Evolutionary conservation across 1,284 basidiomycete genomes (phyloP).

Genomic region (Naganishia cerealis): DNA sequence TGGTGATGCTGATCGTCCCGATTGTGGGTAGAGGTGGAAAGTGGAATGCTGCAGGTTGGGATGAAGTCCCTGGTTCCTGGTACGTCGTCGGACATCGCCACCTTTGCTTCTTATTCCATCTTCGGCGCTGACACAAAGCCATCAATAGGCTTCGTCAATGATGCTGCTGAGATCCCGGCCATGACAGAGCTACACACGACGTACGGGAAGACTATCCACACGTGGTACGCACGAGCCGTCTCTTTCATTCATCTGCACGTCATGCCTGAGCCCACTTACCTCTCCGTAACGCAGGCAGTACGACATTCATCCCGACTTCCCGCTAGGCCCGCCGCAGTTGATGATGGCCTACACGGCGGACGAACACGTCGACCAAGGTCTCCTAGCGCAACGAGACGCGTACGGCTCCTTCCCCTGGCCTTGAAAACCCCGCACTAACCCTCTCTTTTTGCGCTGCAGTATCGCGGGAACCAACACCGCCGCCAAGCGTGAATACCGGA

Average conservation of each 20-base stretch:
- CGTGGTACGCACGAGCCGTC: conserved; percentile 50
- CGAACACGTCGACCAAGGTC: conserved; percentile 50
- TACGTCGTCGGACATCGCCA: conserved; percentile 37
- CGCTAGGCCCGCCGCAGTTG: conserved; percentile 59
- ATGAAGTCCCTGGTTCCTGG: conserved; percentile 56
- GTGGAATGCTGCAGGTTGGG: conserved; percentile 57
- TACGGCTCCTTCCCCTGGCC: conserved; percentile 34
- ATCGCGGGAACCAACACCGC: conserved; percentile 52
- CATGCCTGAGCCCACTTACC: not conserved
- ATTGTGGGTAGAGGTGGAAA: conserved; percentile 53
- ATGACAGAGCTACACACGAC: conserved; percentile 60
- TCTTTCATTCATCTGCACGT: not conserved
- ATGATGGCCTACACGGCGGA: conserved; percentile 58
- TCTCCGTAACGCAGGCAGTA: conserved; percentile 40
- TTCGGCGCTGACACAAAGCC: not conserved
- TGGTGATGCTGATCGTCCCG: not conserved
- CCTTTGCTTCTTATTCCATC: not conserved
- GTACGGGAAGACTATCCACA: conserved; percentile 61
- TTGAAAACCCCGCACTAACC: not conserved
- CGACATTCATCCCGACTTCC: conserved; percentile 57
- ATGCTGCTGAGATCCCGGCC: conserved; percentile 56
- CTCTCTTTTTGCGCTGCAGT: conserved; percentile 31
- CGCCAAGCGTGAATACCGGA: conserved; percentile 51
- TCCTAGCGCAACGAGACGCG: conserved; percentile 53
- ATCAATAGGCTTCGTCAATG: conserved; percentile 48